Base-by-base conservation (phyloP, 306 rosid species). In the Alnus rubra region DNA sequence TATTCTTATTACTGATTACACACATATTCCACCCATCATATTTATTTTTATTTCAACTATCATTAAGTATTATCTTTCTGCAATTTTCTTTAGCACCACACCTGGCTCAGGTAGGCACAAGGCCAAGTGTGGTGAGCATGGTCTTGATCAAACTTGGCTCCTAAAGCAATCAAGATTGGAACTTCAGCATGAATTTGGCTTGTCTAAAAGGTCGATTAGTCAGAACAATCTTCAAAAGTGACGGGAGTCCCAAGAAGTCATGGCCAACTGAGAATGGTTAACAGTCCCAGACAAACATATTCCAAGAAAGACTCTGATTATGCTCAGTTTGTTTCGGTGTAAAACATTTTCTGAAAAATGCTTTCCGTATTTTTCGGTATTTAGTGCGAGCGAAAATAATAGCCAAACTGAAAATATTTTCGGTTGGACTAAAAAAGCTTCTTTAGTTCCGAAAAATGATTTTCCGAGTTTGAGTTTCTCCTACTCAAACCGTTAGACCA, bases 241-340 rank as follows among this genome's bases (percentile, higher is more conserved):
- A 14, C 50, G 18, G 10, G 18, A 47, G 13, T 31, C 14, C 13
- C n/a, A 37, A 42, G 72, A 7, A 18, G 5, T 39, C 4, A 67
- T 42, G 14, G 6, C 5, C 31, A 37, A 39, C 31, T 6, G 12
- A 5, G 19, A 64, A 64, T 13, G 45, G 12, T 64, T 15, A 16
- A 64, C 35, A 35, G n/a, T 64, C 70, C 70, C 70, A 15, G n/a
- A 64, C 70, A 42, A 42, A 33, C 70, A 1, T 64, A 15, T 64
- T 5, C 1, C 45, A 6, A 48, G 48, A 64, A 64, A 64, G 31
- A 42, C 16, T 39, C 51, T 23, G 28, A 23, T 23, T 23, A 23
- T 23, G 28, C 28, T 23, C 28, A 23, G 28, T 23, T 23, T 23
- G 28, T 23, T 23, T 23, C 0, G 28, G 28, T 23, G 28, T 23